Evolutionary conservation across 2,329 filamentous ascomycete genomes (phyloP), one percentile per base, ranked within the genome.

Genomic region (Colletotrichum caudatum): DNA sequence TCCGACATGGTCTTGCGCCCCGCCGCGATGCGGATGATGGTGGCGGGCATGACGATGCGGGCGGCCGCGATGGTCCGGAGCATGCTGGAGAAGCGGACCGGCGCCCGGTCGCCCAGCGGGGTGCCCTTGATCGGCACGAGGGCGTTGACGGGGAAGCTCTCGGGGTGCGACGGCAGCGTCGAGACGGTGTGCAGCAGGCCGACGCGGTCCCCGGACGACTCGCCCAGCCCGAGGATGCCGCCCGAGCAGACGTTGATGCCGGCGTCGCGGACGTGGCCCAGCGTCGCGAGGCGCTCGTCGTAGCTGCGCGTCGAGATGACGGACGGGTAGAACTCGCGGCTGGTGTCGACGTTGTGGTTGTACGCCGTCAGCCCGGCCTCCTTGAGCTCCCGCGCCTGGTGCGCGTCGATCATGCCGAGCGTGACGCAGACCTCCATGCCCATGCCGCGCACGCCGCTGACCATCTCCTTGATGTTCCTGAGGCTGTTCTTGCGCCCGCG

Each of bases 401-500:
- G 85, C 7, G 86, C 87, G 80, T 97, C 93, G 76, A 97, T 94
- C 94, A 97, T 97, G 76, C 94, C 94, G 26, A 97, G 87, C 1
- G 94, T 97, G n/a, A 97, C 94, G 80, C 94, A 97, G 9, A 91
- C 91, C 81, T 97, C 94, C 93, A 97, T 95, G 59, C 91, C 93
- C 87, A 97, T 87, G 0, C 82, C 91, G 35, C 92, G 88, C 26
- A 97, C 93, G 1, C 94, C 94, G 67, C 89, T 86, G 5, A 97
- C 90, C 94, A 97, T 97, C 64, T 89, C 90, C 78, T 93, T 93
- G 81, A 97, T 92, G 80, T 96, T 96, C 81, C 91, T 91, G 64
- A 97, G 84, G 74, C 90, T 91, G 56, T 92, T 94, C 83, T 95
- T 96, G 75, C 94, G 92, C 23, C 94, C 94, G 18, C 93, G 91